A percentile compares a stretch with the other conserved stretches of the same genome.
Conservation (phyloP, 306 rosid genomes). For the Corylus heterophylla region DNA sequence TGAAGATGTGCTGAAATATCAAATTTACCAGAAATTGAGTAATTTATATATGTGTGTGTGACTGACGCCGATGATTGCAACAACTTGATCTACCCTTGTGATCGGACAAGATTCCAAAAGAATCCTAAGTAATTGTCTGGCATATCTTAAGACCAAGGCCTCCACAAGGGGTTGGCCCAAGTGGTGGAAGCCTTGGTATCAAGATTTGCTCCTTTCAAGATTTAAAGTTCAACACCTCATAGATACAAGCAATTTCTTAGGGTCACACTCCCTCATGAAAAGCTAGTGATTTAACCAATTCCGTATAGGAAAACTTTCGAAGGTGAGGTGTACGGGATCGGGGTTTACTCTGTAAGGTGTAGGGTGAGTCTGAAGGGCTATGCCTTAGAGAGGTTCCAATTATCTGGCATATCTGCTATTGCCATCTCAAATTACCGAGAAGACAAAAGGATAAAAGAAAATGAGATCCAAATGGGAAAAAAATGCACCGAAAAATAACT, state of each 20-base stretch:
- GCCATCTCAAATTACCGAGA: not conserved
- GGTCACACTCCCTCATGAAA: no score
- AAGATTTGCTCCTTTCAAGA: no score
- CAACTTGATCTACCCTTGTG: not conserved
- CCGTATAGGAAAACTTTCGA: rapidly evolving
- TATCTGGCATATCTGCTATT: not conserved
- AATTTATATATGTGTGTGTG: not conserved
- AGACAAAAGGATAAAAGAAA: not conserved
- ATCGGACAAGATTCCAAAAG: not conserved
- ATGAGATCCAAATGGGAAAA: not conserved
- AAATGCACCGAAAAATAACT: not conserved
- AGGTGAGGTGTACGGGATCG: rapidly evolving
- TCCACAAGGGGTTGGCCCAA: no score
- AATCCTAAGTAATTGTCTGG: not conserved
- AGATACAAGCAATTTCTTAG: no score
- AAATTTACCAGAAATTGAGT: not conserved
- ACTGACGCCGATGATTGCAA: not conserved
- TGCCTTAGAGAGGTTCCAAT: no score
- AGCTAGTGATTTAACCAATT: no score
- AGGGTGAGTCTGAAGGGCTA: no score
- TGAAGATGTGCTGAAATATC: not conserved
- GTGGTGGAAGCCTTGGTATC: no score
- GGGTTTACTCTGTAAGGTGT: not conserved
- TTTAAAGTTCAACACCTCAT: no score
- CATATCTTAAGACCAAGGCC: no score